Conservation (phyloP, 768 basidiomycete genomes). For the Exidia glandulosa region DNA sequence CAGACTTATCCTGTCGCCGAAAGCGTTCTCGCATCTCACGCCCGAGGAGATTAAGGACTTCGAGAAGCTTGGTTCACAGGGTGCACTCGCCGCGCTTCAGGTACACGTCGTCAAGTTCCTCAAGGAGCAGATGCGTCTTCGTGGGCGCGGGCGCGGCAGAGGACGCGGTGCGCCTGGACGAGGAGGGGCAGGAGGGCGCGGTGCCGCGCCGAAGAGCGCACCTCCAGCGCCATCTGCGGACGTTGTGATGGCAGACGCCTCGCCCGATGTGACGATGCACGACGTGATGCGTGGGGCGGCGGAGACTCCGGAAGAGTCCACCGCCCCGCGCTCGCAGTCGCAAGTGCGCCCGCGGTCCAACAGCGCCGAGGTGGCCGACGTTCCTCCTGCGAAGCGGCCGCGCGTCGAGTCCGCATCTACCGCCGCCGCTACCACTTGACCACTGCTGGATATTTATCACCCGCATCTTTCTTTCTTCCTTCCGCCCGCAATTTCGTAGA, state of each 20-base stretch:
- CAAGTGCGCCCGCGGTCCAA: neutral
- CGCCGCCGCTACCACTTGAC: too few species aligned
- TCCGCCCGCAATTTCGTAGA: too few species aligned
- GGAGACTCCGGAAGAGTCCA: neutral
- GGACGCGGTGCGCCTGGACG: constrained; percentile 21
- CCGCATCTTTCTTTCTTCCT: too few species aligned
- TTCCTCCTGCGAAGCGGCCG: neutral
- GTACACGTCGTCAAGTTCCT: constrained; percentile 75
- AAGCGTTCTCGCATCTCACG: constrained; percentile 70
- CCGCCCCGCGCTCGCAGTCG: neutral
- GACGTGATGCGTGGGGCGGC: neutral
- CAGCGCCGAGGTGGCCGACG: neutral
- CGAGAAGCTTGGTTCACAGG: constrained; percentile 70
- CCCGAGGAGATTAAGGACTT: constrained; percentile 62
- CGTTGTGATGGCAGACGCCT: neutral
- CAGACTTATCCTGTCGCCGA: constrained; percentile 73
- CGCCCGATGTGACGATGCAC: neutral
- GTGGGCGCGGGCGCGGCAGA: constrained; percentile 16
- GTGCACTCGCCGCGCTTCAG: constrained; percentile 72
- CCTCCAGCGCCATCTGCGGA: neutral
- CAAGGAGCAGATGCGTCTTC: constrained; percentile 55
- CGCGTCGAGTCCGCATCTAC: too few species aligned
- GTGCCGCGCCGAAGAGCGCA: constrained; percentile 28
- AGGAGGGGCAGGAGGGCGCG: constrained; percentile 28
- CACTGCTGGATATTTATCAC: too few species aligned